Evolutionary conservation across 306 rosid species (phyloP), one percentile per base, ranked within the genome.

Genomic region (Prunus mume): DNA sequence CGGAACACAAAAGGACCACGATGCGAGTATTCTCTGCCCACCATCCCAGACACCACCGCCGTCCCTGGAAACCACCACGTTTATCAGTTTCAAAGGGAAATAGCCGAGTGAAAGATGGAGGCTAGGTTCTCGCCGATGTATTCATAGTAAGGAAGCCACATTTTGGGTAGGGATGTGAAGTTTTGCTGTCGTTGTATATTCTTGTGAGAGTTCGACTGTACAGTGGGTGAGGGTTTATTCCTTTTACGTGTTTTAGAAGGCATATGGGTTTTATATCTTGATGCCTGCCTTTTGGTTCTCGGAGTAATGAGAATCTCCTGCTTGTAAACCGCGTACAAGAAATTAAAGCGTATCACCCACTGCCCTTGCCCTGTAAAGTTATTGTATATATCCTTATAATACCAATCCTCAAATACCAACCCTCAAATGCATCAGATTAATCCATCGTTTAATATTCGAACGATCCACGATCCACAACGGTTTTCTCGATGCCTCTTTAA

Each of bases 161-260:
- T 32, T 45, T 77, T 78, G 69, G 65, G 49, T 69, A 71, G 80
- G 76, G 69, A 71, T 24, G 79, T 76, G 81, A 73, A 78, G 88
- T 87, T 85, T 86, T 88, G 90, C 76, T 81, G 51, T 63, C 85
- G 86, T 82, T 88, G 96, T 88, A 92, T 81, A 86, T 91, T 91
- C 88, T 63, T 81, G 60, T 83, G 86, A 84, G 86, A 77, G 83
- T 81, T 51, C 43, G 81, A 86, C 73, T 92, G 97, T 92, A 92
- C 86, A 90, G 92, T 87, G 92, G 77, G 86, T 74, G 91, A 79
- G 83, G 82, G 87, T 86, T 83, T 76, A 51, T 81, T 89, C 80
- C 88, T 65, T 81, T 86, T 78, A 52, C 81, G 49, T 87, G 91
- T 82, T 74, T 70, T 82, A 60, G 83, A 80, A 82, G 91, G 78